Evolutionary conservation across 257 asterid genomes (phyloP).

Genomic region (Mitragyna speciosa): DNA sequence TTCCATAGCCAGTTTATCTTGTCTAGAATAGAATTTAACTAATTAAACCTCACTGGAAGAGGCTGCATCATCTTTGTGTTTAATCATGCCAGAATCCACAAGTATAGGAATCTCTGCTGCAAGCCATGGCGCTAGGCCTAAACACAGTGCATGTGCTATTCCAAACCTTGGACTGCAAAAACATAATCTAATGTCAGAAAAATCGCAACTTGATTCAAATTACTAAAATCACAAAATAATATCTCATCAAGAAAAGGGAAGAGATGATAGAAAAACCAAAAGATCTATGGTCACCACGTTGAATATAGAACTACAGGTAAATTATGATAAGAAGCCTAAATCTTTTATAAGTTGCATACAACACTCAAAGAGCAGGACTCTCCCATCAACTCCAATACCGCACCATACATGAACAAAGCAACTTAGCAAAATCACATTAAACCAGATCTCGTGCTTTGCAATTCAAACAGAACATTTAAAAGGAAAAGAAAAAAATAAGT

Average conservation of each 20-base stretch:
- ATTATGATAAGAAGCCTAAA: background rate
- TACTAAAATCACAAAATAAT: background rate
- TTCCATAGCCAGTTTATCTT: conserved; percentile 1
- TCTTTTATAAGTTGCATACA: background rate
- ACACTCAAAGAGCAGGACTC: background rate
- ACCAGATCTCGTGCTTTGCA: background rate
- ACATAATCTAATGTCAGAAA: background rate
- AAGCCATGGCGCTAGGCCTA: conserved; percentile 97
- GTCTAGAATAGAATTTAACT: conserved; percentile 13
- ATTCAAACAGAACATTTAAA: background rate
- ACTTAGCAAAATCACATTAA: background rate
- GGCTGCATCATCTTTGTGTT: conserved; percentile 85
- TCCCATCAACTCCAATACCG: background rate
- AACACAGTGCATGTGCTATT: conserved; percentile 85
- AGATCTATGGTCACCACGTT: background rate
- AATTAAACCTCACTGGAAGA: conserved; percentile 50
- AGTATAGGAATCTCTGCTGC: conserved; percentile 93
- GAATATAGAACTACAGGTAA: background rate
- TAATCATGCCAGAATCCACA: conserved; percentile 91
- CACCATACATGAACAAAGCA: background rate
- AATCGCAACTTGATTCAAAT: background rate
- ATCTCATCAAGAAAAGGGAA: background rate
- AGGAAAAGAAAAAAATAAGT: too few species aligned
- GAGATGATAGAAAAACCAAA: background rate
- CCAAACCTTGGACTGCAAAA: conserved; percentile 86